Conservation (phyloP, 768 basidiomycete species). For the Trametes elegans region DNA sequence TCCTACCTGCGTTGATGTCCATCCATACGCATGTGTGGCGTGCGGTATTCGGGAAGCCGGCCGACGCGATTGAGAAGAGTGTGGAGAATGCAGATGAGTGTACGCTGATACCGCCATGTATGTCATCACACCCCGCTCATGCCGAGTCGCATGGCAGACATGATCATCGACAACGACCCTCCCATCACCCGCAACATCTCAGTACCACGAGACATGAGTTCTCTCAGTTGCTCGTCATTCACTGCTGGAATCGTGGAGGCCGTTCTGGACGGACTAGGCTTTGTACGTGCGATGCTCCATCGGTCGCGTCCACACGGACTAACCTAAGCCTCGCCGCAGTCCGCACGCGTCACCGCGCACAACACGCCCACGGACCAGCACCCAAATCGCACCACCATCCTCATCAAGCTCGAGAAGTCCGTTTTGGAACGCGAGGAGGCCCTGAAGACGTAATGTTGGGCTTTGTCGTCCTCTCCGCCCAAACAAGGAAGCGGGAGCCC, state of each 20-base stretch:
- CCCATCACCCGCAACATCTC: slow-evolving; percentile 89
- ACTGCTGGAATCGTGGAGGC: slow-evolving; percentile 98
- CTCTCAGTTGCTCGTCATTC: slow-evolving; percentile 95
- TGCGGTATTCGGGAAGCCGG: slow-evolving; percentile 89
- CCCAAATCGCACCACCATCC: slow-evolving; percentile 89
- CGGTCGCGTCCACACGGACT: not conserved
- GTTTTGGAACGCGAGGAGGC: slow-evolving; percentile 93
- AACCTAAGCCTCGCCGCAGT: slow-evolving; percentile 44
- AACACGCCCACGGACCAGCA: slow-evolving; percentile 79
- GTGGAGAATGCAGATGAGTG: slow-evolving; percentile 98
- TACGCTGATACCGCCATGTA: slow-evolving; percentile 33
- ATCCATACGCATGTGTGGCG: slow-evolving; percentile 96
- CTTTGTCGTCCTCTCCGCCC: not conserved
- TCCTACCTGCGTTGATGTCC: slow-evolving; percentile 89
- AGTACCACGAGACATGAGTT: slow-evolving; percentile 91
- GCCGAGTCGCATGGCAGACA: slow-evolving; percentile 54
- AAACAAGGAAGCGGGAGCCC: too few relatives aligned
- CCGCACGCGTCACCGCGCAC: slow-evolving; percentile 95
- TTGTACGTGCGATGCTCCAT: slow-evolving; percentile 57
- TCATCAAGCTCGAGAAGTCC: slow-evolving; percentile 92
- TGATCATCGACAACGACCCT: slow-evolving; percentile 98
- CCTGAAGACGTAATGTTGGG: slow-evolving; percentile 63
- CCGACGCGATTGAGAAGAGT: slow-evolving; percentile 94
- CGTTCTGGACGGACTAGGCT: slow-evolving; percentile 89
- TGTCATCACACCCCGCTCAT: not conserved